Conservation (phyloP, 345 rosid species). For the Eucalyptus victrix region DNA sequence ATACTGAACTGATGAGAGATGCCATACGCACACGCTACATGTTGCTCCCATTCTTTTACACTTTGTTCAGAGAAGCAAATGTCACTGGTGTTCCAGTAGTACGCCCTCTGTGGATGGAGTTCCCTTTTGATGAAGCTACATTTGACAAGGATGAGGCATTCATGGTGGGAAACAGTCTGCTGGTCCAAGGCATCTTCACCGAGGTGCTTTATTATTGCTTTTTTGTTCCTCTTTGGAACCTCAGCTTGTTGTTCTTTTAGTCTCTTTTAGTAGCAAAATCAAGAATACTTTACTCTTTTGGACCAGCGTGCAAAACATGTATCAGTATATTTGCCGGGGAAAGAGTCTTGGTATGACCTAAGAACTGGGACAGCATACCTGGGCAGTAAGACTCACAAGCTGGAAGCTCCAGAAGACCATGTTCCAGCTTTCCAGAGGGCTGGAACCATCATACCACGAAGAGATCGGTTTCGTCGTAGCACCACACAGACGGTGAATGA, state of each 20-base stretch:
- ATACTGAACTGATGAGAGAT: constrained; percentile 75
- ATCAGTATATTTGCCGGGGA: constrained; percentile 84
- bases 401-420: constrained; percentile 70
- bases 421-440: constrained; percentile 97
- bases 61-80: constrained; percentile 95
- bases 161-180: constrained; percentile 86
- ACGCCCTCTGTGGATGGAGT: constrained; percentile 99
- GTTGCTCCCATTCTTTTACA: constrained; percentile 88
- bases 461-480: constrained; percentile 84
- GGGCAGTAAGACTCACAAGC: constrained; percentile 63
- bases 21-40: constrained; percentile 84
- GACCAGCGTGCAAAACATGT: constrained; percentile 57
- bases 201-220: constrained; percentile 34
- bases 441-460: constrained; percentile 89
- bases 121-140: constrained; percentile 80
- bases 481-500: constrained; percentile 91
- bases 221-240: background rate
- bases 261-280: background rate
- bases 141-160: constrained; percentile 88
- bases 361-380: constrained; percentile 52
- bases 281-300: background rate
- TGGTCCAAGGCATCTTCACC: constrained; percentile 88
- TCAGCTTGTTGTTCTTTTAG: background rate
- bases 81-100: constrained; percentile 68
- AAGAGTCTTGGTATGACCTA: constrained; percentile 81